Percentiles rank a stretch among this genome's conserved stretches.
These are phyloP conservation scores for Leucocoprinus sp. DNA, from an alignment of 768 basidiomycete genomes.

Conservation along the genomic window DNA sequence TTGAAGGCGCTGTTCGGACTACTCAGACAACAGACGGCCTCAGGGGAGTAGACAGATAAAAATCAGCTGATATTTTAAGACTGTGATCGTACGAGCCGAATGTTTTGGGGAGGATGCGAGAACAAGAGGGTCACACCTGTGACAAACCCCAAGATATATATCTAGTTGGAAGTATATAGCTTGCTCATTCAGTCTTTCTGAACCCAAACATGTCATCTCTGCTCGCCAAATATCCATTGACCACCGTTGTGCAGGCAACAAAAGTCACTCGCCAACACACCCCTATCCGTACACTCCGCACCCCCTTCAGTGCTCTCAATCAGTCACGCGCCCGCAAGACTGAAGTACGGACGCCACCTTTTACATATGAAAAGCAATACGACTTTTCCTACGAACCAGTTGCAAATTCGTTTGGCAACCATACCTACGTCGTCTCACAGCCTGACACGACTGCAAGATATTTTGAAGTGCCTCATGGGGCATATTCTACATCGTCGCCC, in stretches of 20 bases:
- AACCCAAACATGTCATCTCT: slow-evolving; percentile 24
- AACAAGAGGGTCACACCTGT: slow-evolving; percentile 8
- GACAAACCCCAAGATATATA: slow-evolving; percentile 16
- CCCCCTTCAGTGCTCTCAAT: slow-evolving; percentile 48
- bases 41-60: no score
- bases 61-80: slow-evolving; percentile 1
- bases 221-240: slow-evolving; percentile 17
- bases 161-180: slow-evolving; percentile 19
- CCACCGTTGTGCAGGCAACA: slow-evolving; percentile 16
- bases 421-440: slow-evolving; percentile 67
- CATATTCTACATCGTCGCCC: slow-evolving; percentile 45
- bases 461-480: slow-evolving; percentile 67
- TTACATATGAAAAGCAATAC: slow-evolving; percentile 53
- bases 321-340: slow-evolving; percentile 23
- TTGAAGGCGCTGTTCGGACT: no score
- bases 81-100: slow-evolving; percentile 5
- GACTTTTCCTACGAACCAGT: slow-evolving; percentile 44
- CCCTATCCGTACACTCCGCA: slow-evolving; percentile 49
- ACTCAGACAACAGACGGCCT: no score
- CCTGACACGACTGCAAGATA: slow-evolving; percentile 55
- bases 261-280: slow-evolving; percentile 16
- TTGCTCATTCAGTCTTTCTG: no score
- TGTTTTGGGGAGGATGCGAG: slow-evolving; percentile 9
- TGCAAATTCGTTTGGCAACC: slow-evolving; percentile 35
- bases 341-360: slow-evolving; percentile 25